Evolutionary conservation across 805 yeast genomes (phyloP).

Genomic region (Danielia oregonensis): DNA sequence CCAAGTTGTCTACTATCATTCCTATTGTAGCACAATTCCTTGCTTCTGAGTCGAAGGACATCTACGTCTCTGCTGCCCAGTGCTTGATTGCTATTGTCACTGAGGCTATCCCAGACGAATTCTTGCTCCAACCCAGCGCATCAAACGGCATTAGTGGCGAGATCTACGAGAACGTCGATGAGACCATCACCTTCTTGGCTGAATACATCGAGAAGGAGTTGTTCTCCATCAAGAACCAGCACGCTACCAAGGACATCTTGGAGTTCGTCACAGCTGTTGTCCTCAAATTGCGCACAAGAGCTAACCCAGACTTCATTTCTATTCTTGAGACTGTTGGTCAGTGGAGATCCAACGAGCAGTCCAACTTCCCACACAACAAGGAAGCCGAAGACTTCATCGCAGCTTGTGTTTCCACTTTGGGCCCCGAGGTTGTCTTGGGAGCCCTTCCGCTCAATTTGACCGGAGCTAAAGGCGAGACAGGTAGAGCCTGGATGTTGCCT

Average conservation of each 20-base stretch:
- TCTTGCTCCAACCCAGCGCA: conserved; percentile 50
- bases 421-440: conserved; percentile 78
- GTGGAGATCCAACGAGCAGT: conserved; percentile 78
- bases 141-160: conserved; percentile 41
- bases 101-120: conserved; percentile 60
- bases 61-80: conserved; percentile 76
- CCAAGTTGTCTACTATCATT: conserved; percentile 47
- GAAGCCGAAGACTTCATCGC: conserved; percentile 81
- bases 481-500: conserved; percentile 95
- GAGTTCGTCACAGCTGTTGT: conserved; percentile 63
- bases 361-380: conserved; percentile 60
- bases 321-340: conserved; percentile 73
- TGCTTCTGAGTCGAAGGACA: conserved; percentile 58
- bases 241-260: conserved; percentile 70
- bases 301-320: conserved; percentile 66
- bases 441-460: conserved; percentile 76
- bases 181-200: conserved; percentile 47
- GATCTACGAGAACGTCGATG: conserved; percentile 54
- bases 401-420: conserved; percentile 73
- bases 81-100: conserved; percentile 77
- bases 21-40: conserved; percentile 61
- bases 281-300: conserved; percentile 57
- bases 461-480: conserved; percentile 50
- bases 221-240: conserved; percentile 69
- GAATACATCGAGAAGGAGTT: conserved; percentile 53